Base-by-base conservation (phyloP, 768 basidiomycete genomes). In the Tubosaeta brunneosetosa region DNA sequence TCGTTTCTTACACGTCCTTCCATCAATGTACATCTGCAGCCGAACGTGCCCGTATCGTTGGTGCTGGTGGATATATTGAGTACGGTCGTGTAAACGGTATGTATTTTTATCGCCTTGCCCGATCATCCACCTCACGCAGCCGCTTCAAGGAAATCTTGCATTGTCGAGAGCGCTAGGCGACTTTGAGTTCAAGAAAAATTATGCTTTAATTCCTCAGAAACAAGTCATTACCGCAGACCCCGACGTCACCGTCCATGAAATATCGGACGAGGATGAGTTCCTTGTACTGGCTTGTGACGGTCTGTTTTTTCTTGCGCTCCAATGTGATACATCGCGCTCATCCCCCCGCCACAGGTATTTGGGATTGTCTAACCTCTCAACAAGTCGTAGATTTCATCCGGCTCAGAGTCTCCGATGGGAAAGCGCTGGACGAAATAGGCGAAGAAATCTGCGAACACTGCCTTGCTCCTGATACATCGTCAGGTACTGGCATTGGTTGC, bases 141-240 rank as follows among this genome's bases (percentile, higher is more conserved):
- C 19, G 12, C 10, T 11, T 29, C 13, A 61, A 97, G 94, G 95
- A 57, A 98, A 98, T 66, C 84, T 99, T 51, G 95, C 97, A 0
- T 73, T 98, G 36, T 94, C 94, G 14, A 81, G 97, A 61, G 97
- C 97, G 4, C 74, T 99, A 26, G 97, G 97, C 50, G 97, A 99
- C 69, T 98, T 99, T 67, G 93, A 97, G 58, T 99, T 97, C 80
- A 99, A 99, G 78, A 94, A 95, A 74, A 95, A 94, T 66, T 81
- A 82, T 45, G 71, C 79, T 16, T 70, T 97, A 10, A 70, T 80
- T 38, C 85, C 94, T 16, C 95, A 98, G 71, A 81, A 83, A 46
- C 97, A 99, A 71, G 85, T 94, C 53, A 97, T 99, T 60, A 98
- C 97, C 2, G 82, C 91, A 36, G 83, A 99, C 67, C 97, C 97